A percentile compares a stretch with the other conserved stretches of the same genome.
Evolutionary conservation across 2,329 filamentous ascomycete genomes (phyloP).

Genomic region (Ilyonectria destructans): DNA sequence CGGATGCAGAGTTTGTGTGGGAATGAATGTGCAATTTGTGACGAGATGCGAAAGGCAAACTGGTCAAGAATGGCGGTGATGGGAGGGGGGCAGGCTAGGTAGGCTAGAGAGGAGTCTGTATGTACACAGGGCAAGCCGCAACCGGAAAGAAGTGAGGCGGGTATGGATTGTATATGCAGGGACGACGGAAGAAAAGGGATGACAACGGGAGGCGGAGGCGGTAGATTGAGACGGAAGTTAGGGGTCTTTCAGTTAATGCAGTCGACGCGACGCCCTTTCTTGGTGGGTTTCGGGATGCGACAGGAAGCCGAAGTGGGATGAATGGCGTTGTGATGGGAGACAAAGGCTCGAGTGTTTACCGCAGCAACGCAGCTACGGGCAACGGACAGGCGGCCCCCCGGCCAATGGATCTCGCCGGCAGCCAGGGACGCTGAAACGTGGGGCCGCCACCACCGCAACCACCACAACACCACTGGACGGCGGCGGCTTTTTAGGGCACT

Average conservation of each 20-base stretch:
- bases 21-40: slow-evolving; percentile 20
- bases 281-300: slow-evolving; percentile 23
- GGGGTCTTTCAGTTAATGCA: slow-evolving; percentile 10
- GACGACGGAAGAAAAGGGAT: slow-evolving; percentile 30
- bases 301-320: slow-evolving; percentile 29
- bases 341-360: slow-evolving; percentile 49
- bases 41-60: slow-evolving; percentile 21
- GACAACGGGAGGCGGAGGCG: slow-evolving; percentile 32
- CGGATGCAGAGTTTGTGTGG: slow-evolving; percentile 17
- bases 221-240: slow-evolving; percentile 14
- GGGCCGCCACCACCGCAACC: slow-evolving; percentile 29
- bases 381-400: slow-evolving; percentile 31
- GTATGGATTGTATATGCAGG: slow-evolving; percentile 31
- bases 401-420: slow-evolving; percentile 42
- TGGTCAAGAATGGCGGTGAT: slow-evolving; percentile 14
- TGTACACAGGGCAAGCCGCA: slow-evolving; percentile 38
- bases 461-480: slow-evolving; percentile 19
- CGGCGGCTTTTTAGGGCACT: slow-evolving; percentile 17
- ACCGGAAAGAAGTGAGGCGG: slow-evolving; percentile 41
- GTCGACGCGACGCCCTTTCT: slow-evolving; percentile 13
- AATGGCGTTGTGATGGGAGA: slow-evolving; percentile 30
- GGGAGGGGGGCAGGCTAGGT: slow-evolving; percentile 3
- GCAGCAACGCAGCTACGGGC: slow-evolving; percentile 55
- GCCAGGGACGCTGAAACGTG: slow-evolving; percentile 44
- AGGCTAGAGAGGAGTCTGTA: slow-evolving; percentile 21